Evolutionary conservation across 1,284 basidiomycete genomes (phyloP), one percentile per base, ranked within the genome.

Genomic region (Fomitopsis schrenkii): DNA sequence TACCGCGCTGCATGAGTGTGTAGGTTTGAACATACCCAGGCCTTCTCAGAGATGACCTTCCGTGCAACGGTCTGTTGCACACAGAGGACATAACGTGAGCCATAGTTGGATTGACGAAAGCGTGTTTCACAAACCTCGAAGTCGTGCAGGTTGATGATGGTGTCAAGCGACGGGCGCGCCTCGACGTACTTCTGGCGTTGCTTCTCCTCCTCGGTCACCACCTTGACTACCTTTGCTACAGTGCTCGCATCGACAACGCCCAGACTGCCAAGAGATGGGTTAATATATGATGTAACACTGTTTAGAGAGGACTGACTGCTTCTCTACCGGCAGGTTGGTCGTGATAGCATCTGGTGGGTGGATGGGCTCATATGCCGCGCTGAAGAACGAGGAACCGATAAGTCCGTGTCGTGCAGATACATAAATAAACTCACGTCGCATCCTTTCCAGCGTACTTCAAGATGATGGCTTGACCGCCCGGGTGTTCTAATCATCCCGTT

Each of bases 391-490:
- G 26, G 19, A 5, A 33, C 2, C 12, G 15, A 44, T 38, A 7
- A 45, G n/a, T 4, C 46, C 15, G 19, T 14, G 17, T 3, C 36
- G 3, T n/a, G 28, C 19, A 19, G 38, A 36, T n/a, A 8, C 14
- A 38, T 38, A 17, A 28, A 44, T 19, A 46, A 6, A 71, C 80
- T 68, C 65, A 83, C 80, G 89, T 90, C 4, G 88, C 90, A 63
- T 93, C 90, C 72, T 84, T 86, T 19, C 91, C 90, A 0, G 87
- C 90, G 66, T 91, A 90, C 69, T 87, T 87, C 68, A 86, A 67
- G 63, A 87, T 85, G 65, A 86, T 84, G 63, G 79, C 83, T 62
- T 79, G 79, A 8, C 84, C 83, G 38, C 81, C 82, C 33, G 80
- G 83, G 63, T 84, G 83, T 64, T 83, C 82, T 79, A 48, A 19